These are phyloP conservation scores for Trichosporon ovoides DNA, from an alignment of 1,284 basidiomycete genomes.

Conservation along the genomic window DNA sequence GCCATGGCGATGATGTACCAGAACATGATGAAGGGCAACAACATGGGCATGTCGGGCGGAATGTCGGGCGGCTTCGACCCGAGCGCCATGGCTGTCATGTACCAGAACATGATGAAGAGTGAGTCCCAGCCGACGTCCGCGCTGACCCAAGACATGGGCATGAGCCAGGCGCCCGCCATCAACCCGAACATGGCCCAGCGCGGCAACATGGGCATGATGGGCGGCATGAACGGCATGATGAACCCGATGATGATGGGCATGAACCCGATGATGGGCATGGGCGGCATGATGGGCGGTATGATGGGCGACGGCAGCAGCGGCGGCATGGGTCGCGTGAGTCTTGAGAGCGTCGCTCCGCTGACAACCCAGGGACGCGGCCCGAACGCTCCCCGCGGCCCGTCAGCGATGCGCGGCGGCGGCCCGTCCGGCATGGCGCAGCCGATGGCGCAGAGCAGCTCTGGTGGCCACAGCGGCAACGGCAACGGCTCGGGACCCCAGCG, in stretches of 20 bases:
- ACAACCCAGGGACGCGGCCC: slow-evolving; percentile 20
- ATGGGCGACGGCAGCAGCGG: slow-evolving; percentile 20
- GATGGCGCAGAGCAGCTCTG: slow-evolving; percentile 51
- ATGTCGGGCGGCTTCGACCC: slow-evolving; percentile 49
- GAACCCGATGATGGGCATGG: slow-evolving; percentile 13
- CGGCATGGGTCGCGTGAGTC: slow-evolving; percentile 33
- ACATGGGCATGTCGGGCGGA: slow-evolving; percentile 23
- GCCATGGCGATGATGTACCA: slow-evolving; percentile 56
- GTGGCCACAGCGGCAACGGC: slow-evolving; percentile 50
- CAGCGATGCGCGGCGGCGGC: slow-evolving; percentile 47
- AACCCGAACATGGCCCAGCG: slow-evolving; percentile 44
- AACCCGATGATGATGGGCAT: slow-evolving; percentile 16
- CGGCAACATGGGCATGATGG: slow-evolving; percentile 14
- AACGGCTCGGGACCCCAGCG: slow-evolving; percentile 65
- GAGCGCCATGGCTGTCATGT: slow-evolving; percentile 55
- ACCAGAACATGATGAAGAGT: slow-evolving; percentile 53
- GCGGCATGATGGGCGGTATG: slow-evolving; percentile 18
- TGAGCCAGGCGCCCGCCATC: slow-evolving; percentile 44
- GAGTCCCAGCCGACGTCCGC: background rate
- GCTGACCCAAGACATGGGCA: slow-evolving; percentile 29
- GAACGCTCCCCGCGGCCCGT: slow-evolving; percentile 49
- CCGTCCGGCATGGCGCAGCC: slow-evolving; percentile 44
- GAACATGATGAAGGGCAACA: slow-evolving; percentile 50
- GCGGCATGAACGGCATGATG: slow-evolving; percentile 15
- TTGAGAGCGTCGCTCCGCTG: background rate